Percentiles rank a stretch among this genome's conserved stretches.
Conservation (phyloP, 768 basidiomycete genomes). For the Serendipita vermifera region DNA sequence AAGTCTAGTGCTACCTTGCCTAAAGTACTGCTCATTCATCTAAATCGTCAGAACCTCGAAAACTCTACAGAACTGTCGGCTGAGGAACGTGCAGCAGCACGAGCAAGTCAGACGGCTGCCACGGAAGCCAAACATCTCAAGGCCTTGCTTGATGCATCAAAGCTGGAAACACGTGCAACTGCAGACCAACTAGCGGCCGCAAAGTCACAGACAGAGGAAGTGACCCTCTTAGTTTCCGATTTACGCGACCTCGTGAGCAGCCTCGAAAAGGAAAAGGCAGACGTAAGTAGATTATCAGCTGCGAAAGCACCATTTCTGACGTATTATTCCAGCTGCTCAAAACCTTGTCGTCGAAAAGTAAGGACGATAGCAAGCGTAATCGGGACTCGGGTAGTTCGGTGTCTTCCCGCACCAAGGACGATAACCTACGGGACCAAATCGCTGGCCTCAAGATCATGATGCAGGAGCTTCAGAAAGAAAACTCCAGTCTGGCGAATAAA, state of each 20-base stretch:
- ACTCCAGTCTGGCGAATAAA: conserved; percentile 42
- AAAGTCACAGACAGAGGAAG: conserved; percentile 14
- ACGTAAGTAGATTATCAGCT: conserved; percentile 15
- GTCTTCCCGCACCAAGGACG: conserved; percentile 28
- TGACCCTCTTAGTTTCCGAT: conserved; percentile 4
- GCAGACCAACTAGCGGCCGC: conserved; percentile 15
- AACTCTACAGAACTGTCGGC: conserved; percentile 27
- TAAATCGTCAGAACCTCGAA: conserved; percentile 44
- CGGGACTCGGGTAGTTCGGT: not conserved
- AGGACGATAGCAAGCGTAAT: not conserved
- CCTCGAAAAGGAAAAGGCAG: conserved; percentile 18
- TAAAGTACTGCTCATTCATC: not conserved
- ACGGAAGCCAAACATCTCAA: conserved; percentile 37
- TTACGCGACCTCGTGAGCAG: conserved; percentile 10
- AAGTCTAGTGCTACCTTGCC: conserved; percentile 24
- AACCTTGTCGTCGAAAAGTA: conserved; percentile 16
- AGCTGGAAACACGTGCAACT: conserved; percentile 19
- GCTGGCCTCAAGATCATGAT: conserved; percentile 82
- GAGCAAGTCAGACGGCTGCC: conserved; percentile 30
- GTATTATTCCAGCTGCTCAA: conserved; percentile 20
- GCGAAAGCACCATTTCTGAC: conserved; percentile 11
- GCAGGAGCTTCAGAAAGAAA: conserved; percentile 79
- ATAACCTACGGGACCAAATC: conserved; percentile 46
- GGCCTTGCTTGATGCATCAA: conserved; percentile 32
- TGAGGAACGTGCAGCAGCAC: not conserved